Base-by-base conservation (phyloP, 257 asterid genomes). In the Solanum bulbocastanum region DNA sequence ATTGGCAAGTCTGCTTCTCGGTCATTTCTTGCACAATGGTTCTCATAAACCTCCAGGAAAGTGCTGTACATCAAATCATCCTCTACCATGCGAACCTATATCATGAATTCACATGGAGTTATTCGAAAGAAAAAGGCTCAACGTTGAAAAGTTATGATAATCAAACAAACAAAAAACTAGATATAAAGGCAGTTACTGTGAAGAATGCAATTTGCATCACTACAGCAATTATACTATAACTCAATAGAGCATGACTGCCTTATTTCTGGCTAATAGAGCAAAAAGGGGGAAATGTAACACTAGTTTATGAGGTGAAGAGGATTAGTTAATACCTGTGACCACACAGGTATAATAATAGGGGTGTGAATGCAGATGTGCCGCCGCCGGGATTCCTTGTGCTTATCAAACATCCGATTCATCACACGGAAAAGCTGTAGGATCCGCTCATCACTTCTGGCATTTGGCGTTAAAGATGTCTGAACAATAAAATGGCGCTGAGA, bases 381-480 rank as follows among this genome's bases (percentile, higher is more conserved):
- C 65, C 98, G 96, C 87, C 99, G 93, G 22, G 99, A 97, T 91
- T 97, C 99, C 96, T 97, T 95, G 92, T 97, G 98, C 93, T 97
- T 97, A 92, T 97, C 99, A 90, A 97, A 97, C 99, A 97, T 97
- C 88, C 92, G 88, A 91, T 97, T 97, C 98, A 97, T 95, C 35
- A 95, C 95, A 76, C 99, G 99, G 95, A 96, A 97, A 89, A 97
- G 99, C 86, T 97, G 99, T 94, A 97, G 92, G 89, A 97, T 97
- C 90, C 99, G 94, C 89, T 97, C 99, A 92, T 97, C 99, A 74
- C 99, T 97, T 90, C 99, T 94, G 76, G 99, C 99, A 90, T 97
- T 97, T 66, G 99, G 99, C n/a, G 99, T 97, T 91, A 97, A 87
- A 75, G 99, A 97, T 88, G 99, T 97, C 92, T 97, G 99, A 87